Conservation (phyloP, 768 basidiomycete species). For the Sporobolomyces pararoseus region DNA sequence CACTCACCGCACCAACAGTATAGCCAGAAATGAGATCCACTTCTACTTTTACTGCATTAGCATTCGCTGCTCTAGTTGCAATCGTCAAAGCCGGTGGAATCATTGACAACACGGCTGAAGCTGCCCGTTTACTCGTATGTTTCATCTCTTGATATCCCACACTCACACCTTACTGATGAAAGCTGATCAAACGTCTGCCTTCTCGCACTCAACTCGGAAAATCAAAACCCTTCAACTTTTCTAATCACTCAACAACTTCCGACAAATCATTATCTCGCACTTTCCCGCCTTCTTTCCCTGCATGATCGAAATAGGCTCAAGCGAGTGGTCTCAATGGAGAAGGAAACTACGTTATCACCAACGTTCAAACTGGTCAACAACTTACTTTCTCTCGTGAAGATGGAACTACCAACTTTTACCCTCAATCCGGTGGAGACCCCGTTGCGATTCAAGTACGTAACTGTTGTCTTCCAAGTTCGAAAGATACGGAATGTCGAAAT, state of each 20-base stretch:
- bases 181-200: neutral
- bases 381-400: slow-evolving; percentile 18
- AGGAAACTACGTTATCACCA: slow-evolving; percentile 37
- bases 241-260: slow-evolving; percentile 7
- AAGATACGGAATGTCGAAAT: too few species aligned
- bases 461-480: too few species aligned
- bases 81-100: slow-evolving; percentile 22
- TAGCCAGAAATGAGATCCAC: slow-evolving; percentile 8
- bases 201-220: neutral
- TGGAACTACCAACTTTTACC: slow-evolving; percentile 35
- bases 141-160: neutral
- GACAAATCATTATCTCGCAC: neutral
- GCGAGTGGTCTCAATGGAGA: slow-evolving; percentile 28
- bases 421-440: slow-evolving; percentile 1
- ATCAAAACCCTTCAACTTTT: too few species aligned
- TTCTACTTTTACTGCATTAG: neutral
- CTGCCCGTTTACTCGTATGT: slow-evolving; percentile 17
- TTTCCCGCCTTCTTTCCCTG: neutral
- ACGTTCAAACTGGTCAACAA: slow-evolving; percentile 31
- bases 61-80: slow-evolving; percentile 8
- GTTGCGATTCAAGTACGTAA: slow-evolving; percentile 36
- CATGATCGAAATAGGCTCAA: neutral
- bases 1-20: neutral
- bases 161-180: neutral
- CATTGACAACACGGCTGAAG: slow-evolving; percentile 33